Evolutionary conservation across 2,329 filamentous ascomycete species (phyloP).

Genomic region (Knoxdaviesia proteae): DNA sequence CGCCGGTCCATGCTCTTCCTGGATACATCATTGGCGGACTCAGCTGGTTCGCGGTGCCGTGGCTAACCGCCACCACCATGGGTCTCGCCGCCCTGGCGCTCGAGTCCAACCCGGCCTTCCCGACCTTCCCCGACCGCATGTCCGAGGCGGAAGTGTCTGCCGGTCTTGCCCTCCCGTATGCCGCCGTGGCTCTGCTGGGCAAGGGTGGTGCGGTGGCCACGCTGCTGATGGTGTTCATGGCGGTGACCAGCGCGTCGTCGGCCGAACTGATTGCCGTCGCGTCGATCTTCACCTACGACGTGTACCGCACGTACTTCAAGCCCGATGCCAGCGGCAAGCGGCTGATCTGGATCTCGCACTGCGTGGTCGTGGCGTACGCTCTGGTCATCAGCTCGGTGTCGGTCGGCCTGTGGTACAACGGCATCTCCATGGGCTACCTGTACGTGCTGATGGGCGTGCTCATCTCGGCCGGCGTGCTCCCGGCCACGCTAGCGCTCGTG

Average conservation of each 20-base stretch:
- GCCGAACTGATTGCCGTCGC: conserved; percentile 74
- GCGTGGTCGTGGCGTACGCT: conserved; percentile 49
- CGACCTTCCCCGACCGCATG: conserved; percentile 55
- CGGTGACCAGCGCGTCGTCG: conserved; percentile 66
- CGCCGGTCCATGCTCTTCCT: conserved; percentile 65
- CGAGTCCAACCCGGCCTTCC: conserved; percentile 51
- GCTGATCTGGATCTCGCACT: conserved; percentile 63
- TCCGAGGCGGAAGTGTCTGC: conserved; percentile 53
- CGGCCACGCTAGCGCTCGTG: conserved; percentile 58
- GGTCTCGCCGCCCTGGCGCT: conserved; percentile 64
- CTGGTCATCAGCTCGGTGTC: conserved; percentile 59
- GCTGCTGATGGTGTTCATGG: conserved; percentile 71
- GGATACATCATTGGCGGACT: conserved; percentile 77
- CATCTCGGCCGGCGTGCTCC: conserved; percentile 68
- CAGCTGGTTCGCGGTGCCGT: conserved; percentile 84
- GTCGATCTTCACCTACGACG: conserved; percentile 69
- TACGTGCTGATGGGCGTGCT: conserved; percentile 86
- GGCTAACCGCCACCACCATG: conserved; percentile 76
- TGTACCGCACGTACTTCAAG: conserved; percentile 75
- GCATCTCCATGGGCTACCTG: conserved; percentile 72
- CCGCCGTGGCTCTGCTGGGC: conserved; percentile 64
- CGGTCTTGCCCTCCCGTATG: conserved; percentile 68
- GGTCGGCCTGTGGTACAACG: conserved; percentile 51
- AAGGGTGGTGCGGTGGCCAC: conserved; percentile 62
- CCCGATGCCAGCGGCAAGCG: conserved; percentile 52